Percentiles rank a stretch among this genome's conserved stretches.
These are phyloP conservation scores for Plectosphaerella plurivora DNA, from an alignment of 2,329 filamentous ascomycete genomes.

Conservation along the genomic window DNA sequence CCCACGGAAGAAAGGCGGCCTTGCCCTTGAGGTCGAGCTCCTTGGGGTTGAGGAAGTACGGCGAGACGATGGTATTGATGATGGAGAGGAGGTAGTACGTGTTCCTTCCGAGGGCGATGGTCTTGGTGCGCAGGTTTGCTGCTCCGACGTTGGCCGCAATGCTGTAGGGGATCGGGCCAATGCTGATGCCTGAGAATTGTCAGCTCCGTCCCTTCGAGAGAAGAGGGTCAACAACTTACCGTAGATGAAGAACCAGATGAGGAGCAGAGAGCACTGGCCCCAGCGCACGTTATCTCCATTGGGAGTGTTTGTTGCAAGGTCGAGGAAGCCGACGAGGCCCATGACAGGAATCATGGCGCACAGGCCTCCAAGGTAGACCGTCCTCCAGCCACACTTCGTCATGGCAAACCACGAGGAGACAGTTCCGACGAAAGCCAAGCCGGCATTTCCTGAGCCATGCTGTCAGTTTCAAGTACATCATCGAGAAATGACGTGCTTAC, in stretches of 20 bases:
- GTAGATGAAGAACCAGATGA: slow-evolving; percentile 36
- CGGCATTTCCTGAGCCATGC: slow-evolving; percentile 29
- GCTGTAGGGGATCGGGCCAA: slow-evolving; percentile 39
- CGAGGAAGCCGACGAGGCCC: slow-evolving; percentile 36
- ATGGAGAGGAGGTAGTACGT: slow-evolving; percentile 34
- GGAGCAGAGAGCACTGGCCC: slow-evolving; percentile 31
- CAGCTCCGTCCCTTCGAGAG: slow-evolving; percentile 28
- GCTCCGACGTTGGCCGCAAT: slow-evolving; percentile 38
- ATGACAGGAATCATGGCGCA: slow-evolving; percentile 29
- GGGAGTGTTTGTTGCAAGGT: slow-evolving; percentile 34
- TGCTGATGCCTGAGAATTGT: slow-evolving; percentile 32
- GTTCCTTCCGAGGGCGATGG: slow-evolving; percentile 38
- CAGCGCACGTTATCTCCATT: slow-evolving; percentile 23
- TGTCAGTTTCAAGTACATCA: slow-evolving; percentile 24
- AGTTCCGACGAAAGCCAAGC: slow-evolving; percentile 37
- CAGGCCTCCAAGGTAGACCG: slow-evolving; percentile 36
- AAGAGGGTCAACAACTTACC: slow-evolving; percentile 19
- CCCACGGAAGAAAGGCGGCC: slow-evolving; percentile 39
- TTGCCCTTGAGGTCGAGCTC: slow-evolving; percentile 41
- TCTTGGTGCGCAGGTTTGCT: slow-evolving; percentile 40
- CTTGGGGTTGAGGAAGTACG: slow-evolving; percentile 28
- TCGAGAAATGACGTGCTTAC: not conserved
- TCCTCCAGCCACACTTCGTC: slow-evolving; percentile 33
- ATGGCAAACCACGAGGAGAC: slow-evolving; percentile 39
- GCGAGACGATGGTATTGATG: slow-evolving; percentile 30